These are phyloP conservation scores for Phlegmacium glaucopus DNA, from an alignment of 768 basidiomycete genomes.

Conservation along the genomic window DNA sequence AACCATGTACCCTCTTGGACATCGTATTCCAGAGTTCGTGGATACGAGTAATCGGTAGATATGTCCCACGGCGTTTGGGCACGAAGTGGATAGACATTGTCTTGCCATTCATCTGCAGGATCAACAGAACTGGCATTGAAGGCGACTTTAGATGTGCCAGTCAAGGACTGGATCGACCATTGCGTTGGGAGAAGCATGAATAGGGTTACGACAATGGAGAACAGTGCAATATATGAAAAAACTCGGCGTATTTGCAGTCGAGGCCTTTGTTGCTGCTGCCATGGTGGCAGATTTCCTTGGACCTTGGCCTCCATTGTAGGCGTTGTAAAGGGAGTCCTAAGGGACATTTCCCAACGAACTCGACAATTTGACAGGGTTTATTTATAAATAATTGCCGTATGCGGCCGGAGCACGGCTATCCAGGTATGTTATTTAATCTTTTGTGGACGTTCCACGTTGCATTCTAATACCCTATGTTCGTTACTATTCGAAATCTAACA, in stretches of 20 bases:
- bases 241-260: constrained; percentile 4
- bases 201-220: constrained; percentile 30
- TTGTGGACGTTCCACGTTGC: no score
- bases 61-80: constrained; percentile 66
- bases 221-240: constrained; percentile 20
- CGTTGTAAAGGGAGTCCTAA: no score
- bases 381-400: no score
- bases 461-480: constrained; percentile 17
- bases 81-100: constrained; percentile 62
- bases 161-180: constrained; percentile 25
- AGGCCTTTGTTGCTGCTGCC: background rate
- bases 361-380: no score
- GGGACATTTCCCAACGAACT: no score
- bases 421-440: no score
- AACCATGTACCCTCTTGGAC: constrained; percentile 77
- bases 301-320: no score
- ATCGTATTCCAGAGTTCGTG: constrained; percentile 62
- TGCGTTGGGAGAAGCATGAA: constrained; percentile 32
- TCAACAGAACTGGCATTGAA: constrained; percentile 17
- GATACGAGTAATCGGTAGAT: constrained; percentile 70
- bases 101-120: constrained; percentile 39
- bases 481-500: constrained; percentile 27
- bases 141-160: constrained; percentile 17
- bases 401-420: no score
- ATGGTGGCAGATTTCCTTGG: no score